A percentile compares a stretch with the other conserved stretches of the same genome.
Evolutionary conservation across 108 stramenopile genomes (phyloP).

Genomic region (Conticribra guillardii): DNA sequence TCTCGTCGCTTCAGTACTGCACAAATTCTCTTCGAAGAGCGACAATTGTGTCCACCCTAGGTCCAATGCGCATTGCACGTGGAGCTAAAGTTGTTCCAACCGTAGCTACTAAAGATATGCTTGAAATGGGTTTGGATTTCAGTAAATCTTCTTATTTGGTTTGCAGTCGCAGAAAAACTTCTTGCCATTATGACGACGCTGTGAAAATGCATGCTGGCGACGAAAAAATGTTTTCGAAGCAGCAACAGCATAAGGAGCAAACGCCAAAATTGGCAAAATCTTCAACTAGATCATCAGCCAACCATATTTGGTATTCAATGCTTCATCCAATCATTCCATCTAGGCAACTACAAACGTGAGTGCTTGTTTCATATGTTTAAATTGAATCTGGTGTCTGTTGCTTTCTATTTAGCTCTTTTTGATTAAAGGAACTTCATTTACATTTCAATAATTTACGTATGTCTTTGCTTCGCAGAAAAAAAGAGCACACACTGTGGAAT

Average conservation of each 20-base stretch:
- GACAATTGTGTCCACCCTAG: slow-evolving; percentile 21
- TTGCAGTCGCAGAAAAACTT: neutral
- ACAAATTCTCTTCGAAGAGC: slow-evolving; percentile 2
- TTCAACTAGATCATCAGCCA: no score
- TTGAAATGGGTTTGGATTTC: no score
- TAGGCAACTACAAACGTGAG: neutral
- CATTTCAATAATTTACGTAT: neutral
- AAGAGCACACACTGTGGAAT: neutral
- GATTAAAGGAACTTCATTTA: neutral
- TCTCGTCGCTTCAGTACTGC: slow-evolving; percentile 25
- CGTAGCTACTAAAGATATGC: slow-evolving; percentile 14
- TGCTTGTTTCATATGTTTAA: no score
- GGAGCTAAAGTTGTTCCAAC: slow-evolving; percentile 14
- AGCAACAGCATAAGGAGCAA: neutral
- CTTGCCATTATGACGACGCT: neutral
- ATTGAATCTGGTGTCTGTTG: no score
- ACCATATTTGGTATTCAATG: slow-evolving; percentile 14
- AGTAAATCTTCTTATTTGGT: neutral
- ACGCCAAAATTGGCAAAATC: no score
- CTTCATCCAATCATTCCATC: slow-evolving; percentile 4
- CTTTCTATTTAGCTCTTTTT: no score
- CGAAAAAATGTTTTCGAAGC: neutral
- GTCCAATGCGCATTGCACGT: slow-evolving; percentile 21
- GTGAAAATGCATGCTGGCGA: neutral
- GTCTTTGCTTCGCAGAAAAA: neutral